Evolutionary conservation across 768 basidiomycete species (phyloP).

Genomic region (Mycena vulgaris): DNA sequence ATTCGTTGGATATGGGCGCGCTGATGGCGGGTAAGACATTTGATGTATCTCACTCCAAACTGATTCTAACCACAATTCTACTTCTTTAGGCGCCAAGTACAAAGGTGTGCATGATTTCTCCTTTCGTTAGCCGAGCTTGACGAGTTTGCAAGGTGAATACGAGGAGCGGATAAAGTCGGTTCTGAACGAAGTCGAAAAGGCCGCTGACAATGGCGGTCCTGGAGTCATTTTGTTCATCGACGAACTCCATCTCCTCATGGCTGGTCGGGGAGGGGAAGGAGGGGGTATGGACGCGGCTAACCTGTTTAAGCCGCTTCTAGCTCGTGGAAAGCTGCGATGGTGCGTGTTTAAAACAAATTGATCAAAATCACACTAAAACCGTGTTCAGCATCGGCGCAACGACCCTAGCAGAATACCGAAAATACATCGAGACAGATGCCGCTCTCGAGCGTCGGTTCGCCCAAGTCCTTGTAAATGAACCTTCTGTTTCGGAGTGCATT

Average conservation of each 20-base stretch:
- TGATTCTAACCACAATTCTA: constrained; percentile 12
- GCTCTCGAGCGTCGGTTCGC: constrained; percentile 94
- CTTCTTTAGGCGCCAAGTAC: constrained; percentile 74
- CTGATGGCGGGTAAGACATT: constrained; percentile 79
- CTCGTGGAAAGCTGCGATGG: constrained; percentile 81
- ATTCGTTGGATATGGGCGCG: constrained; percentile 94
- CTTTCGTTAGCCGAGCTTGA: not conserved
- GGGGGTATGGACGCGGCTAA: constrained; percentile 96
- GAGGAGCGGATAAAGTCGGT: constrained; percentile 97
- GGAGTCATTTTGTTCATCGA: constrained; percentile 96
- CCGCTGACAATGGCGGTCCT: constrained; percentile 79
- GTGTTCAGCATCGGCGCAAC: constrained; percentile 84
- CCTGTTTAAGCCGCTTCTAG: constrained; percentile 92
- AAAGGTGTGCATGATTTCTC: constrained; percentile 65
- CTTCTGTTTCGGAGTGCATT: constrained; percentile 90
- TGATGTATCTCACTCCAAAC: not conserved
- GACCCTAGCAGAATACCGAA: constrained; percentile 91
- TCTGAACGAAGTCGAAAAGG: constrained; percentile 93
- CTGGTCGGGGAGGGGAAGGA: constrained; percentile 84
- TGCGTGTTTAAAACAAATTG: constrained; percentile 10
- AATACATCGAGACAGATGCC: constrained; percentile 94
- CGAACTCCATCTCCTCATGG: constrained; percentile 95
- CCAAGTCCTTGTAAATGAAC: constrained; percentile 94
- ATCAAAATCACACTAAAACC: constrained; percentile 56
- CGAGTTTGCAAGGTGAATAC: constrained; percentile 74